phyloP scores from a whole-genome alignment of 2,329 filamentous ascomycete species.

The Tolypocladium inflatum region DNA sequence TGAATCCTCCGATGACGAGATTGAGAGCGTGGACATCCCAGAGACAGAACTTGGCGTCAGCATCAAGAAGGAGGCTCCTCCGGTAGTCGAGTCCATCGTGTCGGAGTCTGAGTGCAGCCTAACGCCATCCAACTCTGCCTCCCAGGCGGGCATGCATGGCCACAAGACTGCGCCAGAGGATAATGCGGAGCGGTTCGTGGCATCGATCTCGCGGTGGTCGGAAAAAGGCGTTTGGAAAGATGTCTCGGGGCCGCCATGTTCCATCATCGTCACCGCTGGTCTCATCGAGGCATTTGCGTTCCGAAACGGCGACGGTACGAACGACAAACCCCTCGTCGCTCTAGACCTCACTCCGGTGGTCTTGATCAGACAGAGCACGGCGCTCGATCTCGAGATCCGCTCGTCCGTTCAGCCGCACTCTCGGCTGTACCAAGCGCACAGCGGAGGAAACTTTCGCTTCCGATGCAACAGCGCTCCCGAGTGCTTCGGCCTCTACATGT shows the following conservation, averaged over 20 bases:
- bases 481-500: constrained; percentile 71
- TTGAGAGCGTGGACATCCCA: constrained; percentile 51
- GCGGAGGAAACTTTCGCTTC: constrained; percentile 76
- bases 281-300: constrained; percentile 47
- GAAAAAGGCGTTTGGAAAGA: constrained; percentile 54
- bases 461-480: constrained; percentile 68
- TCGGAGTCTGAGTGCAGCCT: constrained; percentile 51
- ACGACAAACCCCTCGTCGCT: constrained; percentile 46
- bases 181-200: constrained; percentile 37
- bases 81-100: constrained; percentile 28
- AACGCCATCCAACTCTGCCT: constrained; percentile 72
- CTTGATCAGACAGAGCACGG: constrained; percentile 80
- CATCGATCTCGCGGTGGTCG: constrained; percentile 53
- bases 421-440: constrained; percentile 52
- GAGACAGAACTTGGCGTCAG: constrained; percentile 50
- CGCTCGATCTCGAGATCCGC: constrained; percentile 86
- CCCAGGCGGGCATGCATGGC: constrained; percentile 56
- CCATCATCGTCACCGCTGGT: constrained; percentile 47
- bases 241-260: constrained; percentile 40
- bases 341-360: constrained; percentile 88
- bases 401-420: constrained; percentile 71
- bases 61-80: constrained; percentile 28
- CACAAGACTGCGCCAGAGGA: constrained; percentile 26
- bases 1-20: constrained; percentile 42
- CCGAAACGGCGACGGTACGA: constrained; percentile 17